Evolutionary conservation across 2,329 filamentous ascomycete species (phyloP).

Genomic region (Ambrosiella beaveri): DNA sequence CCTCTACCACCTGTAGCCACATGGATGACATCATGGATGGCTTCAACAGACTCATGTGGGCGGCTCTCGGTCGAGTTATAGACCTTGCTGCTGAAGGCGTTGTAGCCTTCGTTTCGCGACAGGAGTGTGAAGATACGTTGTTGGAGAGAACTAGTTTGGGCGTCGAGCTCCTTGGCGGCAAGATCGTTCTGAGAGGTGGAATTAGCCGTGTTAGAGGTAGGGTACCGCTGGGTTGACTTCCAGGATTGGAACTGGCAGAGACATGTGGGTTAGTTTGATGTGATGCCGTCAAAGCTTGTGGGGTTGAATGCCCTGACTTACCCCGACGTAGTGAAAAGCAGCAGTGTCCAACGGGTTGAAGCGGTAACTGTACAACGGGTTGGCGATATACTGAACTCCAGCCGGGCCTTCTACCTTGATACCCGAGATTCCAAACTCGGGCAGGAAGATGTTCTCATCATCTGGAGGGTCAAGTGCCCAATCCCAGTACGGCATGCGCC

Average conservation of each 20-base stretch:
- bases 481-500: slow-evolving; percentile 43
- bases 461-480: slow-evolving; percentile 34
- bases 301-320: slow-evolving; percentile 22
- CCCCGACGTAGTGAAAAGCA: slow-evolving; percentile 42
- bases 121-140: slow-evolving; percentile 51
- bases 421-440: slow-evolving; percentile 28
- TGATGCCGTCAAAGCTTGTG: not conserved
- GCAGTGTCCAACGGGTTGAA: slow-evolving; percentile 42
- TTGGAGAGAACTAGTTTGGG: slow-evolving; percentile 36
- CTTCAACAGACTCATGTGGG: slow-evolving; percentile 46
- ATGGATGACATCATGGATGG: slow-evolving; percentile 46
- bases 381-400: slow-evolving; percentile 37
- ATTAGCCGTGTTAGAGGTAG: slow-evolving; percentile 21
- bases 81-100: slow-evolving; percentile 51
- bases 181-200: slow-evolving; percentile 38
- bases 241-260: slow-evolving; percentile 36
- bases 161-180: slow-evolving; percentile 34
- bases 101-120: slow-evolving; percentile 49
- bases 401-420: slow-evolving; percentile 39
- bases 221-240: slow-evolving; percentile 41
- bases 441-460: slow-evolving; percentile 31
- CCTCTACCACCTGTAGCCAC: slow-evolving; percentile 40
- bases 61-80: slow-evolving; percentile 33
- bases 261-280: slow-evolving; percentile 5
- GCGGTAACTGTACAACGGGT: slow-evolving; percentile 43